These are phyloP conservation scores for Chrysoporthe puriensis DNA, from an alignment of 2,329 filamentous ascomycete species.

Conservation along the genomic window DNA sequence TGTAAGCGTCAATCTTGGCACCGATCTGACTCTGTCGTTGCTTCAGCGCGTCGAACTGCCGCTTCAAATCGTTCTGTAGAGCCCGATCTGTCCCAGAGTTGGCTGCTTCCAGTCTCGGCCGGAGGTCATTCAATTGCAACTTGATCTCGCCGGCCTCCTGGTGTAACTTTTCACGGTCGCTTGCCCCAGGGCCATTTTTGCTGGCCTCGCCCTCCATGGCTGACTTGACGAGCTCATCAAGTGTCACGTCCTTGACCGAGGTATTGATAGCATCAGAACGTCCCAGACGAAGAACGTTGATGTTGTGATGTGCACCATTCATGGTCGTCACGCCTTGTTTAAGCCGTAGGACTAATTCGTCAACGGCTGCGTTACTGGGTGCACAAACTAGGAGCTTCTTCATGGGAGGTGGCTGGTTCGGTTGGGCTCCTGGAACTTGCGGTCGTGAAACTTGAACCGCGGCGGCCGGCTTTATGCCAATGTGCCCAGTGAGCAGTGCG, in stretches of 20 bases:
- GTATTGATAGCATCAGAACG: conserved; percentile 90
- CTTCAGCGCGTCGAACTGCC: conserved; percentile 78
- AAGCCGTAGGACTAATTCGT: conserved; percentile 91
- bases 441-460: conserved; percentile 52
- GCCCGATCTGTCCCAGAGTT: conserved; percentile 57
- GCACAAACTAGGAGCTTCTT: conserved; percentile 96
- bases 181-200: conserved; percentile 56
- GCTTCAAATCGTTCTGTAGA: conserved; percentile 62
- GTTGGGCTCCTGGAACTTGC: conserved; percentile 41
- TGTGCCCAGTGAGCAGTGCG: conserved; percentile 69
- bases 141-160: conserved; percentile 74
- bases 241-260: conserved; percentile 85
- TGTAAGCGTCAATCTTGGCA: conserved; percentile 81
- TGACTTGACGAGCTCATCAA: conserved; percentile 86
- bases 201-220: conserved; percentile 66
- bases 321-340: conserved; percentile 83
- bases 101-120: conserved; percentile 71
- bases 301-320: conserved; percentile 71
- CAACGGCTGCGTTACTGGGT: conserved; percentile 97
- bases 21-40: conserved; percentile 75
- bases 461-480: conserved; percentile 47
- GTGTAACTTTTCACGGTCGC: conserved; percentile 62
- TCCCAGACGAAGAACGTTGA: conserved; percentile 88
- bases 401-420: conserved; percentile 35
- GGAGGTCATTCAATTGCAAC: conserved; percentile 70